Percentiles rank a stretch among this genome's conserved stretches.
Evolutionary conservation across 2,329 filamentous ascomycete species (phyloP).

Genomic region (Aspergillus luchuensis): DNA sequence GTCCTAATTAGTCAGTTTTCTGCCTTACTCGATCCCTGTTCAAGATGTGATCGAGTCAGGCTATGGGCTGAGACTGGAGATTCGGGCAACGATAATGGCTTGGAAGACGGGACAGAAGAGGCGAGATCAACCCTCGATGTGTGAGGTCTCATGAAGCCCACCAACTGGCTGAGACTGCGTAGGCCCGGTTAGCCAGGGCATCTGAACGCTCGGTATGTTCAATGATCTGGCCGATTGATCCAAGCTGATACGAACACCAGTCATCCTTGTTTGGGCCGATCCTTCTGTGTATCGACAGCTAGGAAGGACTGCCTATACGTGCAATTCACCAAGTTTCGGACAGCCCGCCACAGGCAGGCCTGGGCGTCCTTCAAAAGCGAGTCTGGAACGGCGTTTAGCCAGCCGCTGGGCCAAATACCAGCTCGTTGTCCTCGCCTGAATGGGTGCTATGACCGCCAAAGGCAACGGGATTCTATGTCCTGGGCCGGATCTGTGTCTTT

Average conservation of each 20-base stretch:
- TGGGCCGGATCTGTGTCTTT: not conserved
- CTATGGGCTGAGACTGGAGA: not conserved
- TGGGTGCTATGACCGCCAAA: slow-evolving; percentile 8
- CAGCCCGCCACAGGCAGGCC: not conserved
- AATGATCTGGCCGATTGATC: not conserved
- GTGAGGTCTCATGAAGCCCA: not conserved
- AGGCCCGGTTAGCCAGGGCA: not conserved
- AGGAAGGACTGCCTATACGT: not conserved
- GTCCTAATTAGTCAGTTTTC: slow-evolving; percentile 3
- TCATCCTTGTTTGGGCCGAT: not conserved
- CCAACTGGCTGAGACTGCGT: slow-evolving; percentile 1
- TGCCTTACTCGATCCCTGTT: slow-evolving; percentile 13
- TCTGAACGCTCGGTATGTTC: not conserved
- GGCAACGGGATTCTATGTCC: not conserved
- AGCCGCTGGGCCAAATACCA: not conserved
- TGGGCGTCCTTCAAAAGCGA: not conserved
- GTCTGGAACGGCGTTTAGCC: slow-evolving; percentile 5
- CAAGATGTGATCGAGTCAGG: not conserved
- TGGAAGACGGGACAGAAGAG: slow-evolving; percentile 1
- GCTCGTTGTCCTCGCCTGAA: not conserved
- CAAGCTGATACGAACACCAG: not conserved
- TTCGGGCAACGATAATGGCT: not conserved
- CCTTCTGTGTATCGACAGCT: not conserved
- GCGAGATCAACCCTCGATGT: not conserved
- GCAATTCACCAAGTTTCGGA: not conserved